Evolutionary conservation across 768 basidiomycete species (phyloP).

Genomic region (Tulasnella sp.): DNA sequence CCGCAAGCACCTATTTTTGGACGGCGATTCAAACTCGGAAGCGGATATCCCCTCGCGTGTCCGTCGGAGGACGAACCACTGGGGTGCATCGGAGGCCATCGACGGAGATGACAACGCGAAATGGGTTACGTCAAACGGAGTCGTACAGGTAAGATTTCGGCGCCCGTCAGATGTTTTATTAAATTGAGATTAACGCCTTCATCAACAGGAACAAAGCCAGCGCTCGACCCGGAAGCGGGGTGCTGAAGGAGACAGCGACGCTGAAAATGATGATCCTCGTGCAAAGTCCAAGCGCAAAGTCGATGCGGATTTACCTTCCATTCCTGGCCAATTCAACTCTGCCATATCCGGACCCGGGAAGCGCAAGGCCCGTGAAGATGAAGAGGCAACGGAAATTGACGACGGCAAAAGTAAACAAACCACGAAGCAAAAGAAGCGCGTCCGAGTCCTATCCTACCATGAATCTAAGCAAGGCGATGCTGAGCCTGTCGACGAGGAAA

Average conservation of each 20-base stretch:
- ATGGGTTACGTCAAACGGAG: constrained; percentile 20
- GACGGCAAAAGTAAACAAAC: constrained; percentile 13
- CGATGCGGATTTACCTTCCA: constrained; percentile 24
- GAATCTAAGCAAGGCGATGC: constrained; percentile 32
- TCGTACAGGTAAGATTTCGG: constrained; percentile 16
- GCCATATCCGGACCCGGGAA: not conserved
- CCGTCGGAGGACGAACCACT: constrained; percentile 42
- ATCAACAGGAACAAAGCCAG: constrained; percentile 41
- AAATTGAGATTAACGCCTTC: not conserved
- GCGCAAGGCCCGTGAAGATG: constrained; percentile 26
- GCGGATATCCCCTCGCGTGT: constrained; percentile 25
- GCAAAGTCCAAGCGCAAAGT: constrained; percentile 33
- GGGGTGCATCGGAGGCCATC: constrained; percentile 36
- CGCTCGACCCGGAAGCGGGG: constrained; percentile 25
- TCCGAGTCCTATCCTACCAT: constrained; percentile 46
- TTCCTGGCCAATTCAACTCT: not conserved
- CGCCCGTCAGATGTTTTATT: not conserved
- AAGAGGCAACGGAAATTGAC: constrained; percentile 15
- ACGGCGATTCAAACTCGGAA: constrained; percentile 32
- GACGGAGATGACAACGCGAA: constrained; percentile 40
- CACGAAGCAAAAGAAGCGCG: constrained; percentile 55
- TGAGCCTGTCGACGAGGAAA: constrained; percentile 43
- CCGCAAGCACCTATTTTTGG: constrained; percentile 15
- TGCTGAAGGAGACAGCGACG: constrained; percentile 16
- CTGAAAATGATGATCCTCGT: constrained; percentile 33